Evolutionary conservation across 345 rosid species (phyloP).

Genomic region (Arabis alpina): DNA sequence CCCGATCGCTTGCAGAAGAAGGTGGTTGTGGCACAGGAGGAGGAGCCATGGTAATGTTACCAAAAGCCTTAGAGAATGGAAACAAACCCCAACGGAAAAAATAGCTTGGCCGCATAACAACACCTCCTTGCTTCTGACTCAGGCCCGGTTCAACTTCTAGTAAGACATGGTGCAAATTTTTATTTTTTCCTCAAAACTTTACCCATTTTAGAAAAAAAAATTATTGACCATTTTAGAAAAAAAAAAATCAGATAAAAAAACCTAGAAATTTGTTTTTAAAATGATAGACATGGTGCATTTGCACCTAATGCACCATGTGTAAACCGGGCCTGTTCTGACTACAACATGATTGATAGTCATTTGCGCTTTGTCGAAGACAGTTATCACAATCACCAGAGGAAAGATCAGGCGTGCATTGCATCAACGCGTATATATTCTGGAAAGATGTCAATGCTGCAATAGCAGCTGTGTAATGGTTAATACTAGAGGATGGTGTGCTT

Average conservation of each 20-base stretch:
- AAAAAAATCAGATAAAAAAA: no score
- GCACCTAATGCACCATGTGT: no score
- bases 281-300: no score
- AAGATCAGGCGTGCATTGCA: slow-evolving; percentile 31
- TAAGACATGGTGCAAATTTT: no score
- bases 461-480: slow-evolving; percentile 7
- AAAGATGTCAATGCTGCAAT: neutral
- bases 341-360: slow-evolving; percentile 7
- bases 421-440: slow-evolving; percentile 18
- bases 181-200: no score
- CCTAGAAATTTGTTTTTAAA: no score
- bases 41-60: neutral
- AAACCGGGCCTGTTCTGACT: no score
- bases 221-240: no score
- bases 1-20: no score
- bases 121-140: slow-evolving; percentile 18
- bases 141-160: no score
- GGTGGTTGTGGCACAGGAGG: neutral
- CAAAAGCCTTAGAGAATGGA: slow-evolving; percentile 17
- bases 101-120: slow-evolving; percentile 19
- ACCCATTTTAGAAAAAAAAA: no score
- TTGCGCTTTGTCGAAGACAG: neutral
- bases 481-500: slow-evolving; percentile 24
- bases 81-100: slow-evolving; percentile 17
- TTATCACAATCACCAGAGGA: slow-evolving; percentile 13